A percentile compares a stretch with the other conserved stretches of the same genome.
Conservation (phyloP, 495 filamentous ascomycete species). For the Aspergillus incahuasiensis region DNA sequence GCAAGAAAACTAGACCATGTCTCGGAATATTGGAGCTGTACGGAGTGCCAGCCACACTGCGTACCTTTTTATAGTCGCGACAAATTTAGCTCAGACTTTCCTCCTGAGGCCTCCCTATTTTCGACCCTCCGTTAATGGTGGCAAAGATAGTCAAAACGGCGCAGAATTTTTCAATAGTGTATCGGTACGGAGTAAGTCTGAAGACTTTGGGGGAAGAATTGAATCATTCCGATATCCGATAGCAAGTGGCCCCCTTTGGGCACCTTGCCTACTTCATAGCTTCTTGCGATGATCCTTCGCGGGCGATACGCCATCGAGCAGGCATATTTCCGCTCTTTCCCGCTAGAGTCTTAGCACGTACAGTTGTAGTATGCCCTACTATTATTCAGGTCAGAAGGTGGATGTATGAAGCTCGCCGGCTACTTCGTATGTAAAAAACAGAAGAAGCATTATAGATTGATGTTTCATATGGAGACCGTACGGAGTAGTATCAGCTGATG, state of each 20-base stretch:
- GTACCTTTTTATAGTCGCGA: conserved; percentile 8
- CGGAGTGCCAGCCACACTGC: neutral
- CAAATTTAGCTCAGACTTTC: conserved; percentile 3
- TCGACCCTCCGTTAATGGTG: neutral
- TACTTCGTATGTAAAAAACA: too few relatives aligned
- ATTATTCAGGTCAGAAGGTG: too few relatives aligned
- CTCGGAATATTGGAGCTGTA: conserved; percentile 4
- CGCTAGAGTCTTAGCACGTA: too few relatives aligned
- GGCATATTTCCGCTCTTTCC: neutral
- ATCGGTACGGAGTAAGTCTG: too few relatives aligned
- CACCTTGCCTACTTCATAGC: neutral
- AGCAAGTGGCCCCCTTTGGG: neutral
- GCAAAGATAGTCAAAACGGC: neutral
- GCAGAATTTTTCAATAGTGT: neutral
- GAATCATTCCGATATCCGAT: neutral
- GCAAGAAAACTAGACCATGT: neutral
- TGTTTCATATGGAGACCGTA: too few relatives aligned
- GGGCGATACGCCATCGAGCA: neutral
- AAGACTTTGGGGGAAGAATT: neutral
- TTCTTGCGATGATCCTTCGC: neutral
- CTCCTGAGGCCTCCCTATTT: neutral
- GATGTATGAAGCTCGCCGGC: too few relatives aligned
- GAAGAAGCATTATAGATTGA: neutral
- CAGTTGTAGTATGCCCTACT: too few relatives aligned
- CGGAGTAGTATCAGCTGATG: neutral